A percentile compares a stretch with the other conserved stretches of the same genome.
Evolutionary conservation across 2,329 filamentous ascomycete species (phyloP).

Genomic region (Raffaelea ambrosiae): DNA sequence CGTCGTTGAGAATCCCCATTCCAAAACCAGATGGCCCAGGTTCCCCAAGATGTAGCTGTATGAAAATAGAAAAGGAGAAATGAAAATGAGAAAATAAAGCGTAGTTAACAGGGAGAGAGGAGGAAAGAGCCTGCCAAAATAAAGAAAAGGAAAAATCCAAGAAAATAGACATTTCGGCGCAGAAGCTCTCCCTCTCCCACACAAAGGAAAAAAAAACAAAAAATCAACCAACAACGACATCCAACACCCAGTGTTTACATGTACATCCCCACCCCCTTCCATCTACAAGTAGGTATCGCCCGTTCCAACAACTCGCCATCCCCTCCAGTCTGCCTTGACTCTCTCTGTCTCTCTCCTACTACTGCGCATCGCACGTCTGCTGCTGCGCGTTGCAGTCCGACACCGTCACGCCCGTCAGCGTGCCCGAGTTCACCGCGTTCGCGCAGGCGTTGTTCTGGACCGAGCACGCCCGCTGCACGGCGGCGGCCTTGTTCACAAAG

Average conservation of each 20-base stretch:
- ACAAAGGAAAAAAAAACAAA: neutral
- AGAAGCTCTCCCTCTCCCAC: no score
- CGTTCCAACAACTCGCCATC: neutral
- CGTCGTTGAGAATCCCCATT: neutral
- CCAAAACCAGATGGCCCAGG: no score
- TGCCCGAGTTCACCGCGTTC: conserved; percentile 45
- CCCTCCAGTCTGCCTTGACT: neutral
- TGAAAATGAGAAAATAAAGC: no score
- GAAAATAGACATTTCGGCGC: no score
- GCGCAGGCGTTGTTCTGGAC: conserved; percentile 55
- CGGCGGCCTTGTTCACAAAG: conserved; percentile 47
- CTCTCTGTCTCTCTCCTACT: neutral
- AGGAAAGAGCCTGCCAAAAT: no score
- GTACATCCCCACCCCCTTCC: no score
- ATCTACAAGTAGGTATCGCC: neutral
- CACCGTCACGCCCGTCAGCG: conserved; percentile 28
- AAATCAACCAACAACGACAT: neutral
- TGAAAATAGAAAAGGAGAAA: no score
- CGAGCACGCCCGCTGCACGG: conserved; percentile 52
- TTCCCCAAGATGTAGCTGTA: no score
- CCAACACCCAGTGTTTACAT: no score
- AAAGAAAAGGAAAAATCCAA: neutral
- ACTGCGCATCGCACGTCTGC: conserved; percentile 26
- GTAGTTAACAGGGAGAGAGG: no score
- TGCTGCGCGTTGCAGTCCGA: conserved; percentile 50